A percentile compares a stretch with the other conserved stretches of the same genome.
Evolutionary conservation across 106 monocot genomes (phyloP).

Genomic region (Phalaenopsis aphrodite): DNA sequence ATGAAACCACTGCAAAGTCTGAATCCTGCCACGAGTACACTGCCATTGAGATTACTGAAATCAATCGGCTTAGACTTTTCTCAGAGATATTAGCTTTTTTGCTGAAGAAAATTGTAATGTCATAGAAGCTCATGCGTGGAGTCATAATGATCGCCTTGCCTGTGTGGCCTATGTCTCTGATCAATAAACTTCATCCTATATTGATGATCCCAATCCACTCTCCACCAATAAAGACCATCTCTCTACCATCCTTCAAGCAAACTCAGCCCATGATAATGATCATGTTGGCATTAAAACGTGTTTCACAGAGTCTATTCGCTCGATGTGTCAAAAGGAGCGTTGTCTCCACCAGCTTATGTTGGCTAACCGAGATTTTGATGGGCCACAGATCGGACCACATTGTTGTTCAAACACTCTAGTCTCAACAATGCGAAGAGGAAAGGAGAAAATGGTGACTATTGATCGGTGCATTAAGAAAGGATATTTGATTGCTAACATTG

Average conservation of each 20-base stretch:
- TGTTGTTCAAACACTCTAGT: background rate
- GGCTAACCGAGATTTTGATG: slow-evolving; percentile 43
- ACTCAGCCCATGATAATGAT: slow-evolving; percentile 9
- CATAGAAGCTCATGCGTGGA: slow-evolving; percentile 75
- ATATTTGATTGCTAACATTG: too few species aligned
- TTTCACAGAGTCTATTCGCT: slow-evolving; percentile 30
- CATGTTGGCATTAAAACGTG: slow-evolving; percentile 26
- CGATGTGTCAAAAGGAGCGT: slow-evolving; percentile 32
- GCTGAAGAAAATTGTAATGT: slow-evolving; percentile 58
- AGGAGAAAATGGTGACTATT: too few species aligned
- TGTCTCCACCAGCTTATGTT: slow-evolving; percentile 68
- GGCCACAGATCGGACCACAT: background rate
- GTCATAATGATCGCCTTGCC: slow-evolving; percentile 53
- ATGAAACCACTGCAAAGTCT: background rate
- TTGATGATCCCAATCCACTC: slow-evolving; percentile 36
- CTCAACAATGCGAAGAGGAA: background rate
- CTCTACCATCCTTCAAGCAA: slow-evolving; percentile 41
- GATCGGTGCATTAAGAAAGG: too few species aligned
- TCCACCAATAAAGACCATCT: slow-evolving; percentile 58
- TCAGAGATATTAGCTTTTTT: slow-evolving; percentile 73
- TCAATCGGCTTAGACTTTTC: slow-evolving; percentile 59
- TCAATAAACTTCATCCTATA: slow-evolving; percentile 29
- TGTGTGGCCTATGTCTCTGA: slow-evolving; percentile 59
- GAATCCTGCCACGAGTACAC: slow-evolving; percentile 27
- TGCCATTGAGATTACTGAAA: slow-evolving; percentile 53